phyloP scores from a whole-genome alignment of 106 monocot species.

The Alisma plantagoaquatica region DNA sequence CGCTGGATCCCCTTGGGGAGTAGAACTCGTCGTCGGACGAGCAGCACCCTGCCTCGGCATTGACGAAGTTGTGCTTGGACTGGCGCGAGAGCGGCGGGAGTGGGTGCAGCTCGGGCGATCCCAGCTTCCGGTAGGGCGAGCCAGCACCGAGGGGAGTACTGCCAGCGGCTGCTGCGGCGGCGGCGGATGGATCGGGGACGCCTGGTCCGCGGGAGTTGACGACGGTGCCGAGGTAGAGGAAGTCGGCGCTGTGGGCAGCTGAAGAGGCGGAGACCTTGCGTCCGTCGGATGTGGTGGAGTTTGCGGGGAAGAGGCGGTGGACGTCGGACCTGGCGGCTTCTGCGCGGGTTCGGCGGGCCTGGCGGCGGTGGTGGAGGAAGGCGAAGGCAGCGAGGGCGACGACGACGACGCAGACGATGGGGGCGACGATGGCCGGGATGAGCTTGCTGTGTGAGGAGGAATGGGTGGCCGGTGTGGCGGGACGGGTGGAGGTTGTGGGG shows the following conservation, averaged over 20 bases:
- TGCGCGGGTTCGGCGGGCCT: slow-evolving; percentile 4
- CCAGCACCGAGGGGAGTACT: not conserved
- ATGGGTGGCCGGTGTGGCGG: too few relatives aligned
- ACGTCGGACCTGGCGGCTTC: slow-evolving; percentile 12
- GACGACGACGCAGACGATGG: slow-evolving; percentile 9
- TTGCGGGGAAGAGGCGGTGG: slow-evolving; percentile 23
- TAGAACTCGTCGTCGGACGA: slow-evolving; percentile 51
- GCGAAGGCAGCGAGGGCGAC: slow-evolving; percentile 5
- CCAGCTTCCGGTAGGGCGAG: slow-evolving; percentile 8
- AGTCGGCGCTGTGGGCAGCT: slow-evolving; percentile 8
- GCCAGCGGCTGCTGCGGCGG: too few relatives aligned
- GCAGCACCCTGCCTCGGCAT: slow-evolving; percentile 10
- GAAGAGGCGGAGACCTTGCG: slow-evolving; percentile 9
- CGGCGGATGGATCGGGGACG: not conserved
- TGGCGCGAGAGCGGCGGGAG: slow-evolving; percentile 29
- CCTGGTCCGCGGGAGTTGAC: slow-evolving; percentile 18
- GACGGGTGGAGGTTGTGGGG: not conserved
- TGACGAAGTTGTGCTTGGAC: slow-evolving; percentile 2
- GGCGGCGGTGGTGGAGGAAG: slow-evolving; percentile 1
- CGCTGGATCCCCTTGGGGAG: slow-evolving; percentile 34
- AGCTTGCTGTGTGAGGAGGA: slow-evolving; percentile 6
- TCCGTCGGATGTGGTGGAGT: slow-evolving; percentile 13
- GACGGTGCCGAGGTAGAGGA: slow-evolving; percentile 18
- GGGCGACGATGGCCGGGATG: slow-evolving; percentile 5
- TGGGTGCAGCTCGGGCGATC: slow-evolving; percentile 46